phyloP scores from a whole-genome alignment of 2,329 filamentous ascomycete genomes.

The Purpureocillium lavendulum region DNA sequence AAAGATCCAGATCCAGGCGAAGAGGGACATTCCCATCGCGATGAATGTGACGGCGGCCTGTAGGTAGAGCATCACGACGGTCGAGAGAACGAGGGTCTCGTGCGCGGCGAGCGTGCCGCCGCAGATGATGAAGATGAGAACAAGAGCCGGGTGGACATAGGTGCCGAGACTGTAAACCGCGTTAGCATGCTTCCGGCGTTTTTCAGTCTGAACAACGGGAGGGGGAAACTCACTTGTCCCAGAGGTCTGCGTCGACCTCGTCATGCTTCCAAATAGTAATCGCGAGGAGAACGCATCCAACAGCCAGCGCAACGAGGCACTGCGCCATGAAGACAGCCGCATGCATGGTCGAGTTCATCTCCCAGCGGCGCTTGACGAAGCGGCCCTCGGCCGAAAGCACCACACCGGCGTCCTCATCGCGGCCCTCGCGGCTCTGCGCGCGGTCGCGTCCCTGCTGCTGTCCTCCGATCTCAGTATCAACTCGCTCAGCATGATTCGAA shows the following conservation, averaged over 20 bases:
- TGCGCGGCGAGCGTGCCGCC: constrained; percentile 14
- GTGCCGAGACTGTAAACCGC: constrained; percentile 17
- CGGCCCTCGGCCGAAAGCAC: not conserved
- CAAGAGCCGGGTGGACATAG: constrained; percentile 11
- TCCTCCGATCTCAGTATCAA: too few relatives aligned
- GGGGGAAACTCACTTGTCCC: not conserved
- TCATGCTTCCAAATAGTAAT: not conserved
- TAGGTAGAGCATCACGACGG: constrained; percentile 15
- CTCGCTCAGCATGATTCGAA: too few relatives aligned
- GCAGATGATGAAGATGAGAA: constrained; percentile 12
- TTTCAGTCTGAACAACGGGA: too few relatives aligned
- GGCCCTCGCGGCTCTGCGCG: too few relatives aligned
- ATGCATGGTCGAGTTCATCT: not conserved
- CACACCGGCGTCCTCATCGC: too few relatives aligned
- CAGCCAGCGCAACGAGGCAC: not conserved
- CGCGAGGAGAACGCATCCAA: not conserved
- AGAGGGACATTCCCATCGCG: constrained; percentile 10
- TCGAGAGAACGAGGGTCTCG: constrained; percentile 17
- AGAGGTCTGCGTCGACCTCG: not conserved
- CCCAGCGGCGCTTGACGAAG: not conserved
- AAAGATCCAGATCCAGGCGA: constrained; percentile 14
- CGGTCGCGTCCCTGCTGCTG: too few relatives aligned
- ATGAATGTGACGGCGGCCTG: constrained; percentile 16
- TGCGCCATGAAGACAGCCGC: constrained; percentile 1
- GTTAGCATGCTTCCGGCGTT: not conserved